Base-by-base conservation (phyloP, 2,329 filamentous ascomycete genomes). In the Alternaria atra region DNA sequence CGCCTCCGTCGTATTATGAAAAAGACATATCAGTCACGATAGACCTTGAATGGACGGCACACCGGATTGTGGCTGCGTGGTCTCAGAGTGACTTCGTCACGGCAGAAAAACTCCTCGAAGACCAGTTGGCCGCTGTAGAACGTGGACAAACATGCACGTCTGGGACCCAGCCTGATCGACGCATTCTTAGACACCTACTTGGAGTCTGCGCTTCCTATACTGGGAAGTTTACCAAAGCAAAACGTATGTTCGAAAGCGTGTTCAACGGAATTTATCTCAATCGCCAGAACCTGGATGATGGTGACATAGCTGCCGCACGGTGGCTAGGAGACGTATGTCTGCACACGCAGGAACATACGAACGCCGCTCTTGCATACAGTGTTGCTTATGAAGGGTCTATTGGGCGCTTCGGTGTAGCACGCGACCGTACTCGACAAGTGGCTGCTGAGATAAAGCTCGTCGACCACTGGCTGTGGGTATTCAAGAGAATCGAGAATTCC, bases 301-400 rank as follows among this genome's bases (percentile, higher is more conserved):
- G 73, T 4, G 73, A 76, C 48, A 73, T 77, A 34, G 73, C 74
- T 12, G 73, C 74, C 23, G 71, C 73, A 17, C 67, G 72, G 13
- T 77, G 74, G 73, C 65, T 77, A 10, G 74, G 75, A 8, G 74
- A 77, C 52, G 64, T 68, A 13, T 77, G 74, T 52, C 58, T 77
- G 3, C 69, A 74, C 9, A 61, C 72, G 12, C 69, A 70, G 34
- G 68, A 77, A 40, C 65, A 70, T 20, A 29, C 65, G 5, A 76
- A 76, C 59, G 68, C 73, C 12, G 67, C 67, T 9, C 55, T 76
- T 4, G 73, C 73, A 1, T 76, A 72, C 60, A 66, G 70, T n/a
- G 64, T 76, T 13, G 72, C 73, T 9, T 64, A 71, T 13, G 65
- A 75, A 37, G 75, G 70, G 4, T 66, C 67, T 2, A 52, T 69